A percentile compares a stretch with the other conserved stretches of the same genome.
These are phyloP conservation scores for Cutaneotrichosporon spelunceum DNA, from an alignment of 1,284 basidiomycete genomes.

Conservation along the genomic window DNA sequence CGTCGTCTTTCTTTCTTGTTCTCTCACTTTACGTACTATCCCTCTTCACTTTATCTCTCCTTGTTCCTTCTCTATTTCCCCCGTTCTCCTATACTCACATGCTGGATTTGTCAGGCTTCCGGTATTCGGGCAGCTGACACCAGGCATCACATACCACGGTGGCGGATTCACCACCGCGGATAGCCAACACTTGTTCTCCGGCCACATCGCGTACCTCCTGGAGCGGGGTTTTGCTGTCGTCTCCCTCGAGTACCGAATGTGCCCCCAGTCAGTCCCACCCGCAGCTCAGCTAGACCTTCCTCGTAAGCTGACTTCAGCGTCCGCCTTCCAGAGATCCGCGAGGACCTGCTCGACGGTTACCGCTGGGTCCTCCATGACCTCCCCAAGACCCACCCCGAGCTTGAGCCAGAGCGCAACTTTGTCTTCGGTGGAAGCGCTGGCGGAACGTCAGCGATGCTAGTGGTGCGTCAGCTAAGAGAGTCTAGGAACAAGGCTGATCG, in stretches of 20 bases:
- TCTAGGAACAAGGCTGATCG: background rate
- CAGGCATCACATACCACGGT: slow-evolving; percentile 9
- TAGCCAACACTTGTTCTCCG: slow-evolving; percentile 8
- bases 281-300: background rate
- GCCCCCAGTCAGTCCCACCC: slow-evolving; percentile 2
- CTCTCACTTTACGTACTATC: too few relatives aligned
- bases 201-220: slow-evolving; percentile 3
- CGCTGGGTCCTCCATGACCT: slow-evolving; percentile 6
- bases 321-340: slow-evolving; percentile 8
- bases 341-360: slow-evolving; percentile 12
- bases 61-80: too few relatives aligned
- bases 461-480: background rate
- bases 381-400: background rate
- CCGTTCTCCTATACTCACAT: too few relatives aligned
- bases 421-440: slow-evolving; percentile 10
- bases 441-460: background rate
- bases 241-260: slow-evolving; percentile 6
- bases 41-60: background rate
- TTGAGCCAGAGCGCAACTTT: slow-evolving; percentile 7
- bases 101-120: background rate
- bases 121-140: background rate
- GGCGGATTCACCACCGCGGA: slow-evolving; percentile 9
- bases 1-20: too few relatives aligned
- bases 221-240: slow-evolving; percentile 7
- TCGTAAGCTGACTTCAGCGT: slow-evolving; percentile 5